Evolutionary conservation across 768 basidiomycete species (phyloP).

Genomic region (Phaeotremella fagi): DNA sequence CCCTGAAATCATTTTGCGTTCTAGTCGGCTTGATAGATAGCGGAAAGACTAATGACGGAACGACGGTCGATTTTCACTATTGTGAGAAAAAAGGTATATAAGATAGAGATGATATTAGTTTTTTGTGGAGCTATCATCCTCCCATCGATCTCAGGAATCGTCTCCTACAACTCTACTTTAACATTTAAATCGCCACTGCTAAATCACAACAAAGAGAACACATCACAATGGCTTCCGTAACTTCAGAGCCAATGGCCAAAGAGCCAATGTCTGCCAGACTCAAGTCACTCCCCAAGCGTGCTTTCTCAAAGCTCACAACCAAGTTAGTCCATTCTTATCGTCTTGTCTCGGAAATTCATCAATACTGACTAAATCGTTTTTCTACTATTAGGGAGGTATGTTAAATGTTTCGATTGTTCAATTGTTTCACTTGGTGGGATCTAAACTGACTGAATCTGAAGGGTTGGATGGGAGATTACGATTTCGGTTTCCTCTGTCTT

Average conservation of each 20-base stretch:
- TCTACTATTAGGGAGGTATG: neutral
- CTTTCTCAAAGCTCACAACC: conserved; percentile 4
- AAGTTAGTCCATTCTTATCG: conserved; percentile 7
- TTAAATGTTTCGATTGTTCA: neutral
- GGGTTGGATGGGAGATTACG: conserved; percentile 81
- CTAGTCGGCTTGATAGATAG: no score
- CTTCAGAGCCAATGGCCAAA: conserved; percentile 4
- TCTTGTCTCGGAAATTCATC: no score
- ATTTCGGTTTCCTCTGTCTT: conserved; percentile 67
- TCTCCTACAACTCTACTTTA: no score
- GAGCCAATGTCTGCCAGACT: conserved; percentile 10
- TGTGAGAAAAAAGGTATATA: no score
- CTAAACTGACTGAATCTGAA: conserved; percentile 34
- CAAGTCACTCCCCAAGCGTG: conserved; percentile 1
- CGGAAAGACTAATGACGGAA: no score
- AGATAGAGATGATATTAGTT: no score
- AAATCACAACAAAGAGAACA: no score
- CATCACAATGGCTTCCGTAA: conserved; percentile 6
- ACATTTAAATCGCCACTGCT: neutral
- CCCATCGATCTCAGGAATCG: no score
- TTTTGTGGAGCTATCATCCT: no score
- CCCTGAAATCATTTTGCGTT: no score
- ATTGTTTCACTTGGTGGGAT: conserved; percentile 13
- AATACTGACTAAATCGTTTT: no score
- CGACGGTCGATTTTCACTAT: no score